Conservation (phyloP, 2,329 filamentous ascomycete genomes). For the Eurotiales sp. region DNA sequence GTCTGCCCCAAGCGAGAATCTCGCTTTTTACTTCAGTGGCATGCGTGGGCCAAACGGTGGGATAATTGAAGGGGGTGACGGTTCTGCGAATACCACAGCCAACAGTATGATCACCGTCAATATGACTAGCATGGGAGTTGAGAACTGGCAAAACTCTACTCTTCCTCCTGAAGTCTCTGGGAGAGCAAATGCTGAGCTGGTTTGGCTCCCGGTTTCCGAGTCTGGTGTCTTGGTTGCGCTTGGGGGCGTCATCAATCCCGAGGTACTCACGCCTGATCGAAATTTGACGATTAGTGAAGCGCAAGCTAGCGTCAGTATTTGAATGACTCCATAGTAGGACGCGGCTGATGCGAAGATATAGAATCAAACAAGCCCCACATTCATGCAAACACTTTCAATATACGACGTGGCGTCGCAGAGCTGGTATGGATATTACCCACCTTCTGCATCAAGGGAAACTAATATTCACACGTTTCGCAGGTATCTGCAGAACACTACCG, state of each 20-base stretch:
- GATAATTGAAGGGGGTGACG: slow-evolving; percentile 40
- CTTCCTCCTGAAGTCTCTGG: slow-evolving; percentile 50
- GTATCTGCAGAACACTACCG: slow-evolving; percentile 41
- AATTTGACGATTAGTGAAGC: slow-evolving; percentile 12
- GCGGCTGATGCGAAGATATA: slow-evolving; percentile 11
- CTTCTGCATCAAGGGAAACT: background rate
- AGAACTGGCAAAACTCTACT: slow-evolving; percentile 57
- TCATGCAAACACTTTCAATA: slow-evolving; percentile 36
- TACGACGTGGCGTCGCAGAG: slow-evolving; percentile 32
- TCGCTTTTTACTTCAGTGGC: slow-evolving; percentile 69
- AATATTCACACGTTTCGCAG: slow-evolving; percentile 18
- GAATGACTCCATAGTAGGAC: too few species aligned
- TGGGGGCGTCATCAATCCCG: slow-evolving; percentile 33
- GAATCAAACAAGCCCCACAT: slow-evolving; percentile 25
- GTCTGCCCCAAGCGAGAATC: slow-evolving; percentile 65
- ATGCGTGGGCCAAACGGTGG: slow-evolving; percentile 52
- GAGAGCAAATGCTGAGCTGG: slow-evolving; percentile 61
- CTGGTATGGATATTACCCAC: slow-evolving; percentile 20
- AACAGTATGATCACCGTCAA: slow-evolving; percentile 60
- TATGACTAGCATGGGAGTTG: slow-evolving; percentile 49
- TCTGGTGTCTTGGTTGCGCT: slow-evolving; percentile 36
- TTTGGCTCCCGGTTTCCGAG: slow-evolving; percentile 53
- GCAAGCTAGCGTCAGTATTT: slow-evolving; percentile 19
- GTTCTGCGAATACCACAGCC: slow-evolving; percentile 44
- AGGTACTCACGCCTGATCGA: slow-evolving; percentile 14